Evolutionary conservation across 768 basidiomycete genomes (phyloP).

Genomic region (Pleurotus sapidus): DNA sequence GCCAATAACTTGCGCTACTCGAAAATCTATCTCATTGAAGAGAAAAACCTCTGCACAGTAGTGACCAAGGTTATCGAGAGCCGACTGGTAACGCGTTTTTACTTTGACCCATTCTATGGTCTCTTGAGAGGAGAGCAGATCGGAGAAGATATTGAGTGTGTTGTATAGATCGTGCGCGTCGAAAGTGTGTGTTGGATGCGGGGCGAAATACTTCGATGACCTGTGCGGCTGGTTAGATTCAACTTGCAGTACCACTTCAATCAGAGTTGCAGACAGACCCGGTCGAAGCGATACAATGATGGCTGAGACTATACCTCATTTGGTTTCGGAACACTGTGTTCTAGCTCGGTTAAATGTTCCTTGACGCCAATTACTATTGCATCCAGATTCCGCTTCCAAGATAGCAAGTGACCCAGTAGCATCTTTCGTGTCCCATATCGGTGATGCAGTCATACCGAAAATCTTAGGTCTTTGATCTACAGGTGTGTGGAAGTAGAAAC

Average conservation of each 20-base stretch:
- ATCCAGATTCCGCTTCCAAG: constrained; percentile 73
- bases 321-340: constrained; percentile 59
- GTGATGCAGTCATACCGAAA: constrained; percentile 94
- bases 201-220: constrained; percentile 53
- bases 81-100: constrained; percentile 59
- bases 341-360: constrained; percentile 64
- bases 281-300: neutral
- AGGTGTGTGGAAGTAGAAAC: constrained; percentile 37
- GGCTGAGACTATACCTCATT: constrained; percentile 46
- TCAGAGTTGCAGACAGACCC: neutral
- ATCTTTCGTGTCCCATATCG: constrained; percentile 78
- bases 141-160: constrained; percentile 32
- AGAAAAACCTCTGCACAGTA: constrained; percentile 75
- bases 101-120: constrained; percentile 58
- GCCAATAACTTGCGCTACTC: constrained; percentile 37
- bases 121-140: constrained; percentile 47
- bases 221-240: constrained; percentile 27
- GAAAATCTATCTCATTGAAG: constrained; percentile 54
- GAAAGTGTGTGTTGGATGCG: constrained; percentile 47
- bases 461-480: constrained; percentile 61
- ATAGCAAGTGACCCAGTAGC: constrained; percentile 57
- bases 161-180: constrained; percentile 48
- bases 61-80: constrained; percentile 63
- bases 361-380: constrained; percentile 75
- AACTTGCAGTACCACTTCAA: constrained; percentile 2